These are phyloP conservation scores for Trapa bicornis DNA, from an alignment of 345 rosid genomes.

Conservation along the genomic window DNA sequence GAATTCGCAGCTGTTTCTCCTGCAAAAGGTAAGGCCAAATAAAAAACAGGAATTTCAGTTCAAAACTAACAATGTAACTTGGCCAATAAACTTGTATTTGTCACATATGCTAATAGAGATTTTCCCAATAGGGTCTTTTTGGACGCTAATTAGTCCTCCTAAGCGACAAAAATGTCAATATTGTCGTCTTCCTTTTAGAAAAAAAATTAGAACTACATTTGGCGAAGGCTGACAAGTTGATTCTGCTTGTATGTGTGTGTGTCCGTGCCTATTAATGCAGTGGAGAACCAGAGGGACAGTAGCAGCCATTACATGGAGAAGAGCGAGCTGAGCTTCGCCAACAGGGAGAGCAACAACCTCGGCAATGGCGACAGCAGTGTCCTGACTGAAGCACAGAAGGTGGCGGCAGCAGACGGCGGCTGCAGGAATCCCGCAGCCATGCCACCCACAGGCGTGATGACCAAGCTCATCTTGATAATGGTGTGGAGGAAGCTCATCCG, in stretches of 20 bases:
- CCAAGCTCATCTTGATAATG: slow-evolving; percentile 95
- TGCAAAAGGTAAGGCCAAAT: slow-evolving; percentile 38
- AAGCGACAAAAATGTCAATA: too few species aligned
- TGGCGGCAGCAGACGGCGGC: neutral
- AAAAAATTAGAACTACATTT: too few species aligned
- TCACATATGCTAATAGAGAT: too few species aligned
- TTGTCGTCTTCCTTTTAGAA: too few species aligned
- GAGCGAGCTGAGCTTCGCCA: slow-evolving; percentile 72
- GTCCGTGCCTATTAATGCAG: slow-evolving; percentile 3
- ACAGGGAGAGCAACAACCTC: slow-evolving; percentile 30
- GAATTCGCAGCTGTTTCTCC: slow-evolving; percentile 48
- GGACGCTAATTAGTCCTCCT: too few species aligned
- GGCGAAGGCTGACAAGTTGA: too few species aligned
- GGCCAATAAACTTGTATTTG: too few species aligned
- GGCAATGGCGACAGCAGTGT: slow-evolving; percentile 18
- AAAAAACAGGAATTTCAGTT: too few species aligned
- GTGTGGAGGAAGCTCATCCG: slow-evolving; percentile 99
- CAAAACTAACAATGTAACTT: too few species aligned
- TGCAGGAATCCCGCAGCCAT: slow-evolving; percentile 44
- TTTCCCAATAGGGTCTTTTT: too few species aligned
- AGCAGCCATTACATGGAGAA: slow-evolving; percentile 48
- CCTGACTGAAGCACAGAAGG: slow-evolving; percentile 20
- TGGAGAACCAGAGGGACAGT: slow-evolving; percentile 19
- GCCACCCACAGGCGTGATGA: slow-evolving; percentile 98
- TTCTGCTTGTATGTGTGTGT: too few species aligned